Evolutionary conservation across 495 filamentous ascomycete genomes (phyloP), one percentile per base, ranked within the genome.

Genomic region (Pseudoneurospora amorphoporcata): DNA sequence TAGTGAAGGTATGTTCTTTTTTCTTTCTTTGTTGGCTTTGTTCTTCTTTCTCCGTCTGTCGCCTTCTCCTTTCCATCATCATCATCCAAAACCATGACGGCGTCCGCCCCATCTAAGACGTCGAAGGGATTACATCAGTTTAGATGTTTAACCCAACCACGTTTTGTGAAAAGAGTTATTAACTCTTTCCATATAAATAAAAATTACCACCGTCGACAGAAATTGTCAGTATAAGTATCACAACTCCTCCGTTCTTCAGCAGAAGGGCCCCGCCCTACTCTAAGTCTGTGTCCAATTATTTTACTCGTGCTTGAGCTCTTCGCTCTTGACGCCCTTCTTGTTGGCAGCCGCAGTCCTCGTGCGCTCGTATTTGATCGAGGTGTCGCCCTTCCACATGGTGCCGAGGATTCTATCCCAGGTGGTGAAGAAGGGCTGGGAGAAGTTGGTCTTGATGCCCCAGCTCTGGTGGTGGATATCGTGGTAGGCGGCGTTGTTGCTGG

Each of bases 401-500:
- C 90, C 90, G 12, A 94, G 83, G 65, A 87, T 69, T 35, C 86
- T 84, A 77, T 95, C 92, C 92, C 92, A 95, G 81, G 94, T 91
- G 68, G 91, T 95, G 82, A 94, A 93, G 83, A 93, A 94, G 1
- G 92, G 92, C 79, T 95, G 92, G 1, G 90, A 91, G 73, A 86
- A 89, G 81, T 87, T 84, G 73, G 89, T 87, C 87, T 95, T 98
- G 84, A 99, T 97, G 68, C 95, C 95, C 95, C 95, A 99, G 83
- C 92, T 97, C 83, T 99, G 95, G 82, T 99, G 95, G 81, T 99
- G 95, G 70, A 99, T 92, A 79, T 99, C 95, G 80, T 99, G 95
- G 81, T 97, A 99, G 29, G 88, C 90, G 23, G 95, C 92, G 75
- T 98, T 97, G 84, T 99, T 97, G 77, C 91, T 90, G 42, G 92